Conservation (phyloP, 2,329 filamentous ascomycete genomes). For the Aureobasidium uvarum region DNA sequence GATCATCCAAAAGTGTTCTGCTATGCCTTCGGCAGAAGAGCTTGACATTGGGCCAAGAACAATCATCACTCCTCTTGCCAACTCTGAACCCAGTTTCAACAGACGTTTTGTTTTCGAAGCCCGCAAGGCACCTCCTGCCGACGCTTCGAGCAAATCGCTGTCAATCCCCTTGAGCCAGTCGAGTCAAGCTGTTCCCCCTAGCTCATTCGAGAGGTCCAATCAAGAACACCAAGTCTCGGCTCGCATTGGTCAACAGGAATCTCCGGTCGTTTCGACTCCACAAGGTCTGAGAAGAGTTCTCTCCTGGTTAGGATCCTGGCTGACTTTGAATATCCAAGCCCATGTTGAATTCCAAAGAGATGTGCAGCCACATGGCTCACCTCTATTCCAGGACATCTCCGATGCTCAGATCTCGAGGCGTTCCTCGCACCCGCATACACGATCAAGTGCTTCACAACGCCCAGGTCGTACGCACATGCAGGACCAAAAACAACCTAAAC, state of each 20-base stretch:
- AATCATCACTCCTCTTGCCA: neutral
- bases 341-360: neutral
- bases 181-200: neutral
- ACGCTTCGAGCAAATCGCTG: neutral
- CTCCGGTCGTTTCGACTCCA: neutral
- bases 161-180: neutral
- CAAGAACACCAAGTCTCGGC: conserved; percentile 9
- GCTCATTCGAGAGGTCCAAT: neutral
- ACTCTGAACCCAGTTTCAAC: neutral
- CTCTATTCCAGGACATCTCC: neutral
- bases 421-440: neutral
- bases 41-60: neutral
- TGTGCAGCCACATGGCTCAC: neutral
- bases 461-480: neutral
- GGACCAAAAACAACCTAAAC: neutral
- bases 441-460: neutral
- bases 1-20: neutral
- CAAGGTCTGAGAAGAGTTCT: conserved; percentile 6
- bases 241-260: neutral
- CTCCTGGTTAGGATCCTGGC: conserved; percentile 10
- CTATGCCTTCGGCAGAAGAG: neutral
- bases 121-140: neutral
- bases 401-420: neutral
- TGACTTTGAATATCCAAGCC: conserved; percentile 17
- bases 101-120: neutral